phyloP scores from a whole-genome alignment of 2,329 filamentous ascomycete species.

The Mycosphaerella arachidis region DNA sequence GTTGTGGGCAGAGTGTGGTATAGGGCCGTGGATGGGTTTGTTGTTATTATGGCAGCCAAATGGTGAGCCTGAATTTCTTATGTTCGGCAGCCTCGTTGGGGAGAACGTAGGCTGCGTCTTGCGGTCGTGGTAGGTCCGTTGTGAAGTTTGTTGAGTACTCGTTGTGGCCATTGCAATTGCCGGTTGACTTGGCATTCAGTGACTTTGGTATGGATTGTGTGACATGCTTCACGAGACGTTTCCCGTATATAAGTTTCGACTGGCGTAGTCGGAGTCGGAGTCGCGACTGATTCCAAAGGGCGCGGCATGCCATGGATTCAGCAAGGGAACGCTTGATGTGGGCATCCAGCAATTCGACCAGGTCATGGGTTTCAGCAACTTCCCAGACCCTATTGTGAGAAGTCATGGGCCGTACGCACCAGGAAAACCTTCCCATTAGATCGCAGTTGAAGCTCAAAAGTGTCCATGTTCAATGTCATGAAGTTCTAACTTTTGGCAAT shows the following conservation, averaged over 20 bases:
- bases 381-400: too few species aligned
- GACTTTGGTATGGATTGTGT: neutral
- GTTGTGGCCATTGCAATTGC: neutral
- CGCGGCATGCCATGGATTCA: too few species aligned
- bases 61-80: constrained; percentile 17
- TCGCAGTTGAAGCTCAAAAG: neutral
- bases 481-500: neutral
- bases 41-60: constrained; percentile 20
- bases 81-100: constrained; percentile 20
- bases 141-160: neutral
- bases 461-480: neutral
- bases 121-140: neutral
- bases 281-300: too few species aligned
- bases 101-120: neutral
- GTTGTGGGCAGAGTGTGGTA: constrained; percentile 4
- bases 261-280: too few species aligned
- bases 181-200: neutral
- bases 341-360: neutral
- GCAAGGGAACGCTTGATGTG: too few species aligned
- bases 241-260: too few species aligned
- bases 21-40: constrained; percentile 20
- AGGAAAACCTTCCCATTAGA: too few species aligned
- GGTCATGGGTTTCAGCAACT: neutral
- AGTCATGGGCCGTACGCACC: neutral
- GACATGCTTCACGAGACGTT: too few species aligned